Evolutionary conservation across 768 basidiomycete genomes (phyloP).

Genomic region (Butyriboletus loyo): DNA sequence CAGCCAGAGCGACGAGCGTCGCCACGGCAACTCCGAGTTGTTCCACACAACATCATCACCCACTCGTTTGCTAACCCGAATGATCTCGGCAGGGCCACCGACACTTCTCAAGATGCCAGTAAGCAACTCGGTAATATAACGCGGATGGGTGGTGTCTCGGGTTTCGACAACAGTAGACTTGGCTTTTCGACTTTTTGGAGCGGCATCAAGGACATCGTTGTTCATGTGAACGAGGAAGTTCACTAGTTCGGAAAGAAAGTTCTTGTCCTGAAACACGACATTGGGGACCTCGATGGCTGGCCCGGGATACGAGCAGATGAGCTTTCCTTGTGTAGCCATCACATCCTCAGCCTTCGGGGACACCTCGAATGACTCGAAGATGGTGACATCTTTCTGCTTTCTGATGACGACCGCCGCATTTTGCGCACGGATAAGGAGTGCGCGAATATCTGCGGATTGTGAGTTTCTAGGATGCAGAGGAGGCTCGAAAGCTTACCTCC

Average conservation of each 20-base stretch:
- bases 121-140: constrained; percentile 49
- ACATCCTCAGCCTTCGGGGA: constrained; percentile 35
- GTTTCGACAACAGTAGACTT: constrained; percentile 33
- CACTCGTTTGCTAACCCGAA: constrained; percentile 13
- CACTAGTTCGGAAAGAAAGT: constrained; percentile 36
- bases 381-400: constrained; percentile 21
- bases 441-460: constrained; percentile 31
- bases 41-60: constrained; percentile 30
- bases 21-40: constrained; percentile 27
- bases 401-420: constrained; percentile 49
- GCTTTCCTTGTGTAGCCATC: constrained; percentile 40
- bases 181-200: constrained; percentile 38
- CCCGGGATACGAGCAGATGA: constrained; percentile 45
- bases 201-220: neutral
- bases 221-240: constrained; percentile 31
- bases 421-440: constrained; percentile 16
- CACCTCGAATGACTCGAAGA: constrained; percentile 38
- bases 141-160: constrained; percentile 41
- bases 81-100: constrained; percentile 27
- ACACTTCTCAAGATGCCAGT: constrained; percentile 44
- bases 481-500: constrained; percentile 2
- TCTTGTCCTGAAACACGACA: constrained; percentile 22
- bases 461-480: neutral
- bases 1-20: constrained; percentile 38
- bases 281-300: constrained; percentile 40